These are phyloP conservation scores for Lunularia cruciata DNA, from an alignment of 225 moss, liverwort and hornwort genomes.

Conservation along the genomic window DNA sequence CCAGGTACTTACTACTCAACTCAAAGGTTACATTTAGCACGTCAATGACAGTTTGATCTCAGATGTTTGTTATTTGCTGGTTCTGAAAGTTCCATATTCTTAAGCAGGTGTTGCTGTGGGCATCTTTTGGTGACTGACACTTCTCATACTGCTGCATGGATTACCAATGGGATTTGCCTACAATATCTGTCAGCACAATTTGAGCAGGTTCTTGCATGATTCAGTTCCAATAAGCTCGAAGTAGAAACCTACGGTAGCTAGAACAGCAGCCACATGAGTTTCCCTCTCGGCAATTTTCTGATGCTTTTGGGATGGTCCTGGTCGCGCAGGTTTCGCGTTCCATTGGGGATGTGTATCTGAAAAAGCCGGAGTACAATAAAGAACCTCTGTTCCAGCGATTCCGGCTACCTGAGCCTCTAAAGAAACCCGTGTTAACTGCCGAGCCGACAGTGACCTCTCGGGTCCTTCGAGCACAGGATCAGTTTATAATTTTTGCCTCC, in stretches of 20 bases:
- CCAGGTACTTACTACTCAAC: conserved; percentile 59
- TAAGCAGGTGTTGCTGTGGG: too few relatives aligned
- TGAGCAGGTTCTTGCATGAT: too few relatives aligned
- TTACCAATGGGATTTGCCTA: too few relatives aligned
- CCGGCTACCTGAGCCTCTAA: conserved; percentile 86
- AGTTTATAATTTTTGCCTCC: conserved; percentile 91
- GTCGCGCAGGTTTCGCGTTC: conserved; percentile 71
- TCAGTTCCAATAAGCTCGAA: too few relatives aligned
- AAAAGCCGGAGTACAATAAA: conserved; percentile 82
- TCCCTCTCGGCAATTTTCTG: too few relatives aligned
- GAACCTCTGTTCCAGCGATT: conserved; percentile 80
- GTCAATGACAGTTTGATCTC: too few relatives aligned
- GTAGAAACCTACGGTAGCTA: too few relatives aligned
- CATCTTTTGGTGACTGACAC: too few relatives aligned
- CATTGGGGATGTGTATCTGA: conserved; percentile 90
- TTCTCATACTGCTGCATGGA: too few relatives aligned
- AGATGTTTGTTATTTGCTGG: not conserved
- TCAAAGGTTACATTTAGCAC: too few relatives aligned
- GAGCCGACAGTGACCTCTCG: conserved; percentile 70
- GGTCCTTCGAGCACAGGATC: conserved; percentile 60
- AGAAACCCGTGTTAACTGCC: conserved; percentile 80
- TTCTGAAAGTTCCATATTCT: too few relatives aligned
- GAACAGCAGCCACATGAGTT: not conserved
- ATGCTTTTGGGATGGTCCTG: not conserved
- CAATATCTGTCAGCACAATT: too few relatives aligned